Base-by-base conservation (phyloP, 1,284 basidiomycete species). In the Wallemia hederae region DNA sequence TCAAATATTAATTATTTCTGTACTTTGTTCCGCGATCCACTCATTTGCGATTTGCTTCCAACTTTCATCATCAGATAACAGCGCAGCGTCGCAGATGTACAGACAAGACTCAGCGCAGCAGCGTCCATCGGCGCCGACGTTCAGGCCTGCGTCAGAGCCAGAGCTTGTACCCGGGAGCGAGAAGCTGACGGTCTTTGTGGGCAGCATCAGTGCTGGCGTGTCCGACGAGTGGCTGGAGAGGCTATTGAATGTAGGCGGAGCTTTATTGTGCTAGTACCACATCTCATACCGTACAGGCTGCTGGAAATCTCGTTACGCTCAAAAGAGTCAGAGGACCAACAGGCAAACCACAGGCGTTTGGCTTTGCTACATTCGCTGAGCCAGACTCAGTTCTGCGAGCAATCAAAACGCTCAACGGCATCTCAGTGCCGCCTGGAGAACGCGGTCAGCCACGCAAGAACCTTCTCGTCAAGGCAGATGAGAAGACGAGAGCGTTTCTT, bases 311-410 rank as follows among this genome's bases (percentile, higher is more conserved):
- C 60, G 80, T 80, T 62, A 85, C 83, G 2, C 84, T 94, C 72
- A 96, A 92, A 67, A 80, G 89, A 9, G 80, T 91, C 15, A 84
- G 85, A 56, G 88, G 85, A 0, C 84, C 86, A 5, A 82, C 81
- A 14, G 87, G 87, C 64, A 89, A 90, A 70, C 87, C 87, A 1
- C 88, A 91, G 72, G 87, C 87, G 1, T 96, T 96, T 67, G 91
- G 88, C 1, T 97, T 96, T 69, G 89, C 88, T 34, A 83, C 88
- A 68, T 94, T 80, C 67, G 84, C 89, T 68, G 85, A 87, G 62
- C 85, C 89, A 22, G 85, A 90, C 67, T 80, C 83, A 63, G 88
- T 90, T 2, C 71, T 90, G 63, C 77, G 88, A 63, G 86, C 85
- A 58, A 74, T 92, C 64, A 72, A 77, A 24, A 75, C 91, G 61